Base-by-base conservation (phyloP, 768 basidiomycete genomes). In the Kwoniella mangroviensis region DNA sequence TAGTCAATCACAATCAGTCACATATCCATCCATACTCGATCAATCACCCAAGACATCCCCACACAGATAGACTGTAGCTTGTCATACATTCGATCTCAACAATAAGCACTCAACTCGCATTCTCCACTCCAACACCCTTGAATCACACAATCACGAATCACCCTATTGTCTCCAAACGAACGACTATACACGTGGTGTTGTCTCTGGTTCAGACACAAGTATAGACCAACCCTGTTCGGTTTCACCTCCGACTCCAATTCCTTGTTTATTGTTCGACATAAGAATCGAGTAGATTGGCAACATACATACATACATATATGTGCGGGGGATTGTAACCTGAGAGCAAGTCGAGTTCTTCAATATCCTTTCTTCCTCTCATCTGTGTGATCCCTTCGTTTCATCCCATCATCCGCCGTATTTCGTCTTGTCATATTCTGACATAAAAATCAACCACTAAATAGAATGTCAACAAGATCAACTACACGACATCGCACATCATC, bases 391-490 rank as follows among this genome's bases (percentile, higher is more conserved):
- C 45, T 49, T 49, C 45, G 4, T 49, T 12, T 49, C 45, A 49
- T 49, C 45, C 12, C 12, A 58, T 58, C 17, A 41, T 17, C 13
- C 34, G 5, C 34, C 40, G 42, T 24, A 60, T 12, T 13, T 49
- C 12, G 19, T 7, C 6, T 34, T 34, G 4, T 6, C 10, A 17
- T 19, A 49, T 13, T 2, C 45, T 49, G 45, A 49, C 45, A 49
- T 13, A 6, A 13, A 49, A 13, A 13, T 49, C 45, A 49, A 17
- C 10, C 41, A 49, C 19, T 21, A 15, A 5, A 45, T 58, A 67
- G 66, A 40, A 67, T 67, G 66, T 67, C 66, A 52, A 54, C 43
- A 34, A 28, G 67, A 49, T 43, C 67, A 28, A 63, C 67, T 5
- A 53, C 59, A 40, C 59, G 67, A 26, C 59, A 49, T 11, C 67